Evolutionary conservation across 768 basidiomycete species (phyloP).

Genomic region (Grammothele lineata): DNA sequence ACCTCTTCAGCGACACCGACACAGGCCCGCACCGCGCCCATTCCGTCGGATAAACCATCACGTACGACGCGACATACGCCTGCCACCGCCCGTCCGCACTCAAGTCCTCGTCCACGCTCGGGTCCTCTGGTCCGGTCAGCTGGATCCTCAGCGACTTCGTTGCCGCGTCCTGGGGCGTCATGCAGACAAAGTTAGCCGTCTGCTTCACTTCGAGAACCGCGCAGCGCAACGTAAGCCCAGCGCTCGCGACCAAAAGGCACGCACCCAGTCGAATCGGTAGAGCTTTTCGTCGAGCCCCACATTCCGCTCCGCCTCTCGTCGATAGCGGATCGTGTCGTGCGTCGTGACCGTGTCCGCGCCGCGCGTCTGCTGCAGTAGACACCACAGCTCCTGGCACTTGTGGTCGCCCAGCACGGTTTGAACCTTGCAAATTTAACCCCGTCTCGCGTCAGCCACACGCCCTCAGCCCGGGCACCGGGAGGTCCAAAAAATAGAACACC

Average conservation of each 20-base stretch:
- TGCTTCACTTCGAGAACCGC: conserved; percentile 4
- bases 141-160: conserved; percentile 55
- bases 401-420: conserved; percentile 82
- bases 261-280: conserved; percentile 78
- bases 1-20: conserved; percentile 59
- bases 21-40: conserved; percentile 47
- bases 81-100: conserved; percentile 57
- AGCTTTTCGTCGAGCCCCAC: conserved; percentile 73
- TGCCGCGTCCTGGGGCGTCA: conserved; percentile 52
- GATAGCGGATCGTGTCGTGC: conserved; percentile 71
- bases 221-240: neutral
- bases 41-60: conserved; percentile 66
- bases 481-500: neutral
- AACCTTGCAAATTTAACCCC: conserved; percentile 45
- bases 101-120: conserved; percentile 57
- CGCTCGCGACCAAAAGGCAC: conserved; percentile 22
- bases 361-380: conserved; percentile 65
- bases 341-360: conserved; percentile 42
- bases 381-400: conserved; percentile 84
- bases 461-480: conserved; percentile 3
- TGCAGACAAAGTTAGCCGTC: neutral
- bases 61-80: conserved; percentile 71
- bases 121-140: conserved; percentile 57
- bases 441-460: neutral
- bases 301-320: conserved; percentile 74